Base-by-base conservation (phyloP, 106 monocot species). In the Posidonia australis region DNA sequence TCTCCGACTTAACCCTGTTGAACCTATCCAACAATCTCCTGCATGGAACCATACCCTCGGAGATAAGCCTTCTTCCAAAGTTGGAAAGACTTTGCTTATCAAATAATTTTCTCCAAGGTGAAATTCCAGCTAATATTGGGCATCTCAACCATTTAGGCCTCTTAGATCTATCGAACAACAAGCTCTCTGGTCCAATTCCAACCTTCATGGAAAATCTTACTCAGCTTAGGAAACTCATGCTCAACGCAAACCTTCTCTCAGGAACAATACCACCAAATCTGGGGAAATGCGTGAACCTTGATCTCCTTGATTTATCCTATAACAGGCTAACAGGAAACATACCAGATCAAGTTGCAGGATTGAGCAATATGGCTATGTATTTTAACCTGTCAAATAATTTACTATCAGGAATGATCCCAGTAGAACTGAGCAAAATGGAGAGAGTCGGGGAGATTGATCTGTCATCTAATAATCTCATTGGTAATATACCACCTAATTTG, bases 321-420 rank as follows among this genome's bases (percentile, higher is more conserved):
- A 81, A 82, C 29, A 78, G n/a, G 19, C 79, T 81, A 6, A 66
- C 66, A 48, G 76, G 81, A 43, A 49, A 1, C 10, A 54, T 86
- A 52, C 81, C 76, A 36, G 25, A 28, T 26, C 73, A 78, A 74
- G 72, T 79, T 63, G 70, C 85, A 76, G 46, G 78, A 44, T 58
- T 79, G 63, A 60, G 24, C 44, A 67, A 75, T n/a, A n/a, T n/a
- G n/a, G n/a, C n/a, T 23, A 64, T 73, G 13, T 82, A 67, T 62
- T 73, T 85, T 62, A 79, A 71, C 28, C 76, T 86, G 0, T 82
- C 82, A 13, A 70, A 82, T 63, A 82, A 86, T 55, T 72, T n/a
- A 19, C 79, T 86, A 11, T 51, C 56, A 21, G 80, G 82, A 9
- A 21, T 46, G 22, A 47, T 83, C 41, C 86, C 77, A 4, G 20